Base-by-base conservation (phyloP, 768 basidiomycete genomes). In the Coprinopsis strossmayeri region DNA sequence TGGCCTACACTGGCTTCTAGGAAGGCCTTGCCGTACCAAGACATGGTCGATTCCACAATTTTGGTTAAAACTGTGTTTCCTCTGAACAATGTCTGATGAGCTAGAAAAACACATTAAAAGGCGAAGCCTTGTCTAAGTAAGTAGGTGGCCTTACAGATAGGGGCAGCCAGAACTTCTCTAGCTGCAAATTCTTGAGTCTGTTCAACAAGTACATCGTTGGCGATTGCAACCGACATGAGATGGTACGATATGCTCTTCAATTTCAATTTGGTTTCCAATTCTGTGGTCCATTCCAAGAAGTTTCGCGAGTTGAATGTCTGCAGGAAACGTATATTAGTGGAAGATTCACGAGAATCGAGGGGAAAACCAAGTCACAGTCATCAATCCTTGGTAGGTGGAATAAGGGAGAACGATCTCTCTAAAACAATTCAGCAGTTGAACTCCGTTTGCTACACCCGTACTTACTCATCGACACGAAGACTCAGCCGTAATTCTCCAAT, bases 391-490 rank as follows among this genome's bases (percentile, higher is more conserved):
- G 59, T 92, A 94, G 9, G 73, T 76, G 1, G 69, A 64, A 49
- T 75, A 75, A 10, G 91, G 88, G 30, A 93, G 70, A 35, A 93
- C 78, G 23, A 91, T 84, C 57, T 91, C 88, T 63, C 89, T 90
- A 46, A 50, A 41, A 48, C 53, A 18, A 60, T 49, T 48, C 21
- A 45, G 45, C 32, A 40, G 32, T 41, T 30, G 12, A 20, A 28
- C 42, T 2, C 27, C 1, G 5, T 17, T 23, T 32, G 15, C 15
- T 32, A 32, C 30, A 32, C 30, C 30, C 30, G 15, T 32, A 70
- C 76, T 53, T 52, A 89, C 87, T 93, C 91, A 50, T 87, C 78
- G 9, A 92, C 81, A 51, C 75, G 69, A 43, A 92, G 61, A 57
- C 82, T 84, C 57, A 93, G 64, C 42, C 82, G 76, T 37, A 92